Conservation (phyloP, 306 rosid genomes). For the Psophocarpus tetragonolobus region DNA sequence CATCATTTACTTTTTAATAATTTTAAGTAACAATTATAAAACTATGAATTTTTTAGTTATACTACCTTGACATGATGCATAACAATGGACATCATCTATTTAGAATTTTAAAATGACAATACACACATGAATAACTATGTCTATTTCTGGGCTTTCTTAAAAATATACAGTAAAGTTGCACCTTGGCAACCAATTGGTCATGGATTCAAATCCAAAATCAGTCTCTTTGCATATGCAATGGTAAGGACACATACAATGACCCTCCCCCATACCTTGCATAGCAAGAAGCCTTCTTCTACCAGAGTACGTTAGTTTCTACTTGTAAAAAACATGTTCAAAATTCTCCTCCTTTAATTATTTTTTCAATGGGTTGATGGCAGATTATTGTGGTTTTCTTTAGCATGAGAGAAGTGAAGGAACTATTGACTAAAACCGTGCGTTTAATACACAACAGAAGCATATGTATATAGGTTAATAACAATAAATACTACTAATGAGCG, state of each 20-base stretch:
- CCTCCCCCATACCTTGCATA: background rate
- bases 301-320: background rate
- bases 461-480: too few relatives aligned
- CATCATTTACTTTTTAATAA: background rate
- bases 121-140: background rate
- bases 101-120: background rate
- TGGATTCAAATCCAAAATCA: background rate
- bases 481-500: too few relatives aligned
- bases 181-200: background rate
- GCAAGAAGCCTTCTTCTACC: background rate
- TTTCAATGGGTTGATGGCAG: too few relatives aligned
- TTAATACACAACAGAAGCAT: too few relatives aligned
- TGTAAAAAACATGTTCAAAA: background rate
- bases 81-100: background rate
- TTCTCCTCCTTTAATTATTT: background rate
- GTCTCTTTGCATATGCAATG: background rate
- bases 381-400: too few relatives aligned
- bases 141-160: constrained; percentile 2
- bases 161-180: background rate
- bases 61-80: background rate
- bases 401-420: too few relatives aligned
- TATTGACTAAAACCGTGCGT: too few relatives aligned
- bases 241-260: background rate
- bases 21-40: background rate
- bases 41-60: background rate